Percentiles rank a stretch among this genome's conserved stretches.
Conservation (phyloP, 345 rosid species). For the Brassica incana region DNA sequence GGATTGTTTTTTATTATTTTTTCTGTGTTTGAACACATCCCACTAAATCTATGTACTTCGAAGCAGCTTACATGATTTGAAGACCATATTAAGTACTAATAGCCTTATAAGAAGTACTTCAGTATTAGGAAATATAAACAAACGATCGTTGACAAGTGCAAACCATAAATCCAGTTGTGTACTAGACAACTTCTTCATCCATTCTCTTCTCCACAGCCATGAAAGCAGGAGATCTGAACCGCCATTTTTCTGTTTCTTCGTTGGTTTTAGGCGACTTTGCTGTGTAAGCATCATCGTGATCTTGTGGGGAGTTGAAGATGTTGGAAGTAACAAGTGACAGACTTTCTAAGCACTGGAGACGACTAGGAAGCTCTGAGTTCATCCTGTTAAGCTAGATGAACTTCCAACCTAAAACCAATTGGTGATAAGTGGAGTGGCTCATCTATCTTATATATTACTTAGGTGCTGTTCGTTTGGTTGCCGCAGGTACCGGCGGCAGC, state of each 20-base stretch:
- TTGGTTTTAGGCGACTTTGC: slow-evolving; percentile 30
- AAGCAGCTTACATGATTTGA: neutral
- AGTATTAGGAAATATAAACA: neutral
- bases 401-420: too few species aligned
- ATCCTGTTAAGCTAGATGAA: slow-evolving; percentile 10
- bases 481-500: too few species aligned
- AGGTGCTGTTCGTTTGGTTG: too few species aligned
- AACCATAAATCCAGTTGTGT: neutral
- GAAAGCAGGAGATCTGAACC: slow-evolving; percentile 31
- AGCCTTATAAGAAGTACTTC: neutral
- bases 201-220: slow-evolving; percentile 28
- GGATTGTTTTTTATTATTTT: neutral
- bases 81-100: neutral
- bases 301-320: slow-evolving; percentile 48
- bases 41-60: neutral
- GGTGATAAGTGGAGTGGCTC: too few species aligned
- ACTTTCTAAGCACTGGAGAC: too few species aligned
- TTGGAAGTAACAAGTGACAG: slow-evolving; percentile 56
- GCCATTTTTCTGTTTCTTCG: slow-evolving; percentile 38
- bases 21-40: slow-evolving; percentile 8
- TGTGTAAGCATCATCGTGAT: slow-evolving; percentile 32
- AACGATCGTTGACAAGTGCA: neutral
- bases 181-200: neutral
- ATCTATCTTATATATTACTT: too few species aligned
- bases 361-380: neutral